A percentile compares a stretch with the other conserved stretches of the same genome.
Evolutionary conservation across 2,329 filamentous ascomycete species (phyloP).

Genomic region (Pseudophaeomoniella oleicola): DNA sequence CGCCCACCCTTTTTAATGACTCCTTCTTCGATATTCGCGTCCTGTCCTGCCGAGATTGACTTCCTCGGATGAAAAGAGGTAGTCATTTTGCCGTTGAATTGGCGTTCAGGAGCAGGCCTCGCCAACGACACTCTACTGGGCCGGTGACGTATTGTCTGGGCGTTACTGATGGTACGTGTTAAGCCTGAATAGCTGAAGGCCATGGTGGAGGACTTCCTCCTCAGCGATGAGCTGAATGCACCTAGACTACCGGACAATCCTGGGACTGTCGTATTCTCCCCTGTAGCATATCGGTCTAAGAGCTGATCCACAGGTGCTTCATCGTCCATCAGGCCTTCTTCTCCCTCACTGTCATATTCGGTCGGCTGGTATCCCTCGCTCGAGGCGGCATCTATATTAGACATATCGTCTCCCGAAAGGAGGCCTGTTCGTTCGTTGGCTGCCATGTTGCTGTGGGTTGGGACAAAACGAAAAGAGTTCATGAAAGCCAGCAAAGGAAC

Average conservation of each 20-base stretch:
- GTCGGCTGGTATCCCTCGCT: neutral
- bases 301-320: neutral
- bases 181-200: neutral
- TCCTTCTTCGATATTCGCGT: neutral
- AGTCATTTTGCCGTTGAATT: neutral
- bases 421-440: neutral
- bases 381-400: neutral
- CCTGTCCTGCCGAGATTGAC: neutral
- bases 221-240: neutral
- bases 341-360: constrained; percentile 1
- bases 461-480: too few relatives aligned
- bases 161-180: neutral
- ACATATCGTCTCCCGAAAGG: neutral
- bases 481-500: too few relatives aligned
- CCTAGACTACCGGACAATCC: neutral
- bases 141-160: neutral
- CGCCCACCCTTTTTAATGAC: neutral
- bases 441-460: too few relatives aligned
- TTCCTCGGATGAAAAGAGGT: neutral
- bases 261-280: neutral
- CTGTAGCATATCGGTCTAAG: neutral
- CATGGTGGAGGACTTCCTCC: neutral
- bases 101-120: too few relatives aligned
- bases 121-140: neutral
- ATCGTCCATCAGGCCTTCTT: neutral